Base-by-base conservation (phyloP, 2,329 filamentous ascomycete genomes). In the Fusarium redolens region DNA sequence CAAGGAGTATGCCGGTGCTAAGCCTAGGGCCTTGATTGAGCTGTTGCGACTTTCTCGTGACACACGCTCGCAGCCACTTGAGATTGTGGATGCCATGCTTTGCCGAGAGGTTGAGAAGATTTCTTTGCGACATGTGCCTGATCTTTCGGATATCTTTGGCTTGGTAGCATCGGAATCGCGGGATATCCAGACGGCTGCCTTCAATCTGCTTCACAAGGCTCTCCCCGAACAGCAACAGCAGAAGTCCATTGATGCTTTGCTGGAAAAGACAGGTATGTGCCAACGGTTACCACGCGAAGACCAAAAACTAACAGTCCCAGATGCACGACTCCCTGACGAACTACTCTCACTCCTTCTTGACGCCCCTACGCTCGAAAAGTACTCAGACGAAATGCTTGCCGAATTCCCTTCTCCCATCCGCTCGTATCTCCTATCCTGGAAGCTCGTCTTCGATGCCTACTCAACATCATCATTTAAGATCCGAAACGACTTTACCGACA, bases 371-470 rank as follows among this genome's bases (percentile, higher is more conserved):
- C 85, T 93, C 5, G 88, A 92, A n/a, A 86, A 86, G 17, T 89
- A 94, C 50, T 86, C 88, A 0, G 90, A 93, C 51, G 88, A 92
- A 13, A 85, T 88, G 40, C 90, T 95, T 28, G 87, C 91, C 9
- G 85, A 89, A 20, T 92, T 95, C 75, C 94, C 94, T 15, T 84
- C 90, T 1, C 79, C 88, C 0, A 85, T 97, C 52, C 90, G 94
- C 58, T 90, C 92, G 14, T 99, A 98, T 78, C 86, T 99, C 5
- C 85, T 97, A 33, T 93, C 94, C 15, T 99, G 96, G 96, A 90
- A 93, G 71, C 86, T 98, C 3, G 87, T 98, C 1, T 98, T 97
- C 78, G 94, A 97, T 75, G 92, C 96, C 48, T 97, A 96, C 78
- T 85, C 86, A 22, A 90, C 91, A 25, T 91, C 95, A 17, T 94